A percentile compares a stretch with the other conserved stretches of the same genome.
Conservation (phyloP, 352 stramenopile genomes). For the Phytopythium oedochilum region DNA sequence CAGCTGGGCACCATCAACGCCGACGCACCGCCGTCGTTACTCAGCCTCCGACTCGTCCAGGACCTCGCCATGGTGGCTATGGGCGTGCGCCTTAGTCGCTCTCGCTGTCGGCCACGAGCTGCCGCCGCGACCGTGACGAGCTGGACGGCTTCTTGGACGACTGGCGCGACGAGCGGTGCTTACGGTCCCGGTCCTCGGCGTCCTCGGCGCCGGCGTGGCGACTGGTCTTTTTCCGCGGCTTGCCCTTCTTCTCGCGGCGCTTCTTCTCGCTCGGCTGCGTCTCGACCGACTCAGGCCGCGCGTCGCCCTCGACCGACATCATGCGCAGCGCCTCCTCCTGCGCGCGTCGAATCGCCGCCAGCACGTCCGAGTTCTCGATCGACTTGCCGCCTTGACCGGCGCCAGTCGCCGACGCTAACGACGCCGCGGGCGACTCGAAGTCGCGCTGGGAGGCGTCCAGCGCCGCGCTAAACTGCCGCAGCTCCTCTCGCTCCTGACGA, state of each 20-base stretch:
- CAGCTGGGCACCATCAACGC: too few species aligned
- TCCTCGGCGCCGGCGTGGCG: background rate
- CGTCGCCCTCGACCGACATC: constrained; percentile 21
- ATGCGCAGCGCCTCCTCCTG: constrained; percentile 65
- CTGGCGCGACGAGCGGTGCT: background rate
- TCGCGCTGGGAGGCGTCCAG: constrained; percentile 11
- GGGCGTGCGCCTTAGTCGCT: too few species aligned
- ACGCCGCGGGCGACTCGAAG: background rate
- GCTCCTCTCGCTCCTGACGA: constrained; percentile 40
- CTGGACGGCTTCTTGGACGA: constrained; percentile 10
- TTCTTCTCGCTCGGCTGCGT: constrained; percentile 16
- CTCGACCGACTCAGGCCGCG: background rate
- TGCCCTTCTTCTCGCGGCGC: constrained; percentile 24
- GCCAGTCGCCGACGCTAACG: background rate
- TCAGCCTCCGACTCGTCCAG: too few species aligned
- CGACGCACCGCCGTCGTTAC: too few species aligned
- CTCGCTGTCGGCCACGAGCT: constrained; percentile 1
- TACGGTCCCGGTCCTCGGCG: background rate
- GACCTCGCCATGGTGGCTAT: too few species aligned
- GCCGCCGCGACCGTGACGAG: constrained; percentile 18
- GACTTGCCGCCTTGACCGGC: constrained; percentile 8
- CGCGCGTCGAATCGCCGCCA: constrained; percentile 64
- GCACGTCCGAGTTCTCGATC: constrained; percentile 37
- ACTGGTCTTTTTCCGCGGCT: background rate
- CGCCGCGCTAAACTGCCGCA: constrained; percentile 26